Evolutionary conservation across 345 rosid genomes (phyloP), one percentile per base, ranked within the genome.

Genomic region (Cochlearia excelsa): DNA sequence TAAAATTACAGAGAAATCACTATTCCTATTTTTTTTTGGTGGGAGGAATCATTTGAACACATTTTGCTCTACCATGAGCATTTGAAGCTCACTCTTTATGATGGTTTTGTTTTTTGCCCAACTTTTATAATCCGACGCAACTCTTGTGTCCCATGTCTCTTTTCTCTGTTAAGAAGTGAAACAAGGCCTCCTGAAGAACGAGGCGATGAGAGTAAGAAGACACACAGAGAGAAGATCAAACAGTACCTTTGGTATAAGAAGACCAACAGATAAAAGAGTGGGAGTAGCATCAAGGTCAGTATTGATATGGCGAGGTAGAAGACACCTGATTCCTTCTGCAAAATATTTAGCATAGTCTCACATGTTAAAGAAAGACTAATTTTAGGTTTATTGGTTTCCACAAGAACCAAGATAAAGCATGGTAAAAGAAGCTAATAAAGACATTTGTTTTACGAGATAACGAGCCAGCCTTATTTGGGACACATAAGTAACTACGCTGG

Each of bases 251-350:
- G 90, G 66, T 86, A 60, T 70, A 94, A 71, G 72, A 77, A 94
- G 45, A 84, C 88, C 46, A 83, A 75, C 33, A 87, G 76, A 70
- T 87, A 90, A 80, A 94, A 81, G 63, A 94, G 43, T 3, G 99
- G 99, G 50, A 87, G 88, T 75, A 87, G 72, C 95, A 90, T 87
- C 85, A 85, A 55, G 46, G 83, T 82, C 80, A 85, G 75, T 66
- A 94, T 85, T 47, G 92, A 85, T 16, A 80, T 63, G 26, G 93
- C 88, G 51, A 94, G 72, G 77, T 82, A 94, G 61, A 90, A 72
- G 9, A 94, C 66, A 71, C 84, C 81, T 7, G 80, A 57, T 57
- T 61, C 65, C 79, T 87, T 87, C 96, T 87, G 95, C 82, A 81
- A 3, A 27, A 69, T 46, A 23, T 37, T 45, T 31, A 59, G 29